Evolutionary conservation across 1,139 yeast species (phyloP), one percentile per base, ranked within the genome.

Genomic region (Yamadazyma atlantica): DNA sequence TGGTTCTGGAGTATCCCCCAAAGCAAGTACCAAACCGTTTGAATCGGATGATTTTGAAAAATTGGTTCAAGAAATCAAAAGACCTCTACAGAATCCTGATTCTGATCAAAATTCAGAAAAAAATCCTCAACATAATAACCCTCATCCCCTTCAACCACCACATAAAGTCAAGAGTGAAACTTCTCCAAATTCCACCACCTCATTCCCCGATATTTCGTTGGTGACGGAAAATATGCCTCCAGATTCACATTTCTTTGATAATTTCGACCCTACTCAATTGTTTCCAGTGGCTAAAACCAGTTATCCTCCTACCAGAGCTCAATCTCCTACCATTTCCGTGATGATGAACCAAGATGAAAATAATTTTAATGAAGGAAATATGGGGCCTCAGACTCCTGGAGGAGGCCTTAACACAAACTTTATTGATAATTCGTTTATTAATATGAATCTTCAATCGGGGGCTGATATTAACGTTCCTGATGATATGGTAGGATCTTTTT

Each of bases 201-300:
- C 74, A 11, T 69, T 71, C 55, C 75, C 75, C 0, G 75, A 70
- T 36, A 68, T 72, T 26, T 64, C 72, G 3, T 60, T 72, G 49
- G 78, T 72, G 5, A 72, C 78, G 1, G 78, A 72, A 43, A 62
- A 56, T 32, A 51, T 69, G 44, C 73, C 73, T 6, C 56, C 68
- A 14, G 65, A 62, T 41, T 64, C 58, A 34, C 64, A 65, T 40
- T 72, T 71, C 47, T 64, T 69, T 46, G 75, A 69, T 35, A 70
- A 70, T 49, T 72, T 71, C 47, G 75, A 72, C 43, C 77, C 78
- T 10, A 64, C 75, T 1, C 78, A 73, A 46, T 65, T 73, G 50
- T 73, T 73, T 45, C 78, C 78, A 12, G 51, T 53, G 12, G 14
- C 34, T 21, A 55, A 51, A 37, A 50, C 47, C 34, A 66, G 74